These are phyloP conservation scores for Trametes gibbosa DNA, from an alignment of 768 basidiomycete genomes.

Conservation along the genomic window DNA sequence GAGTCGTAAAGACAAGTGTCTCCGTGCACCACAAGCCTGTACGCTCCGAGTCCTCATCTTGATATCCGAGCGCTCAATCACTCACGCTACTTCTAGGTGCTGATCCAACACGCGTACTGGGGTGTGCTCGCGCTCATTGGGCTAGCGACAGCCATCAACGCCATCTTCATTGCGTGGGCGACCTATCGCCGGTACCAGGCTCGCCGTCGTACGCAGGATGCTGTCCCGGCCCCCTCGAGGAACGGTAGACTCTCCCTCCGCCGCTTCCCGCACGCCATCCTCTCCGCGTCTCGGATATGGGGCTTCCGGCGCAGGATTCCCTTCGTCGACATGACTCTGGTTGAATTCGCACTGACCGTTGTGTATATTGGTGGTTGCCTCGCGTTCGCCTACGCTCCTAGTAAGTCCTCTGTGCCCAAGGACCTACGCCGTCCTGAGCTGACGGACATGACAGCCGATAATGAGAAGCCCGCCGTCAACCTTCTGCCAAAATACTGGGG, in stretches of 20 bases:
- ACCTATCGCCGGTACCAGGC: conserved; percentile 15
- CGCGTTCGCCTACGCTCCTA: conserved; percentile 29
- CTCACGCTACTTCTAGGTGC: neutral
- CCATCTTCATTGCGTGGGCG: conserved; percentile 20
- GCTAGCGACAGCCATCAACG: conserved; percentile 18
- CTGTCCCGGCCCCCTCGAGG: neutral
- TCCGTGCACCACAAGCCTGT: neutral
- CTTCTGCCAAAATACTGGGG: conserved; percentile 22
- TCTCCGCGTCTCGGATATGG: conserved; percentile 27
- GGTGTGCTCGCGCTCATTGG: conserved; percentile 13
- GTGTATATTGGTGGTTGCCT: conserved; percentile 31
- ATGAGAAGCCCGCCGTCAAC: neutral
- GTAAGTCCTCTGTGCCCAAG: conserved; percentile 19
- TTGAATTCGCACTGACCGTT: conserved; percentile 28
- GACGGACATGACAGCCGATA: neutral
- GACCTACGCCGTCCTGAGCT: neutral
- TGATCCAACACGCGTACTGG: neutral
- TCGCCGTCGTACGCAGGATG: neutral
- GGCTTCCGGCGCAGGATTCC: conserved; percentile 31
- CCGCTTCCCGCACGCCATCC: conserved; percentile 26
- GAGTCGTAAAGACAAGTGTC: neutral
- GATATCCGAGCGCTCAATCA: neutral
- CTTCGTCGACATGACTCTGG: conserved; percentile 22
- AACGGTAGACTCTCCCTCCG: conserved; percentile 17
- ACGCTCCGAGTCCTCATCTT: neutral